Base-by-base conservation (phyloP, 768 basidiomycete genomes). In the Suillus fuscotomentosus region DNA sequence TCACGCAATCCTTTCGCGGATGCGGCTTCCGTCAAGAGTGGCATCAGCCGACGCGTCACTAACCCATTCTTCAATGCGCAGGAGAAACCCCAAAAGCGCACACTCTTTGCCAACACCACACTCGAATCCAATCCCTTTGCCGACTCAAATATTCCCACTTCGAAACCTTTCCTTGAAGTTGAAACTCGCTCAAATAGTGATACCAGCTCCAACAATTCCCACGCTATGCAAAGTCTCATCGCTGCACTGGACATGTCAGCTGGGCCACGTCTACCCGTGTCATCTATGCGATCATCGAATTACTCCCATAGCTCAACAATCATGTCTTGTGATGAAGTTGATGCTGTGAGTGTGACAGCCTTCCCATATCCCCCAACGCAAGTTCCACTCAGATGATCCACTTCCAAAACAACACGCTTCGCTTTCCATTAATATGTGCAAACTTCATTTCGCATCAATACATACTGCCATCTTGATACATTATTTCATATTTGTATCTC, bases 151-250 rank as follows among this genome's bases (percentile, higher is more conserved):
- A 62, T 76, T 27, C 65, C 70, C 17, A 66, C 70, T 38, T 60
- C 70, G 3, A 27, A 11, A 45, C 63, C 76, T 36, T 64, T 70
- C 24, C 63, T 69, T 14, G 80, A 84, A 66, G 64, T 65, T 5
- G 61, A 75, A 1, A 71, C 74, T 13, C 20, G 20, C 20, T 36
- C 34, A 38, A 54, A 54, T 27, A 66, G 59, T 31, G 60, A 68
- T 34, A 9, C 82, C 3, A 66, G 73, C 27, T 72, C 78, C 14
- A 82, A 78, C 66, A 84, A 80, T 56, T 81, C 85, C 60, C 82
- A 80, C 53, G 88, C 88, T 17, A 75, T 91, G 68, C 81, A 80
- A 70, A 87, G 86, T n/a, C 79, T 91, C 60, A 83, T 90, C 64
- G 88, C 86, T 24, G 89, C 86, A n/a, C 81, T 91, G 50, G 82